A percentile compares a stretch with the other conserved stretches of the same genome.
Evolutionary conservation across 2,329 filamentous ascomycete genomes (phyloP).

Genomic region (Beauveria sp.): DNA sequence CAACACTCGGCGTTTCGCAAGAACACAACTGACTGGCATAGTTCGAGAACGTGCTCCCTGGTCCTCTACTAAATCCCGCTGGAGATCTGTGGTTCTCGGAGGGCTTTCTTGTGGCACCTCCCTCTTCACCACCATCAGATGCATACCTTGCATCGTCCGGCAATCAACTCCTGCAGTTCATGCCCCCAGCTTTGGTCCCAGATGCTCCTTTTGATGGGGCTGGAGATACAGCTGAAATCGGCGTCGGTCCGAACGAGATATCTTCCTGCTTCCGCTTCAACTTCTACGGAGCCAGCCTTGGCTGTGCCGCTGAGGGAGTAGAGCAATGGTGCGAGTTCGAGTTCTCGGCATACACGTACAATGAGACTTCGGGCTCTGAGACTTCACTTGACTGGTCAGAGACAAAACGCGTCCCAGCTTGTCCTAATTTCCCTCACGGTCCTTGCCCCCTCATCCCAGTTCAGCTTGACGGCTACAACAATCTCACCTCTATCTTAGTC

Average conservation of each 20-base stretch:
- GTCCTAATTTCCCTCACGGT: conserved; percentile 24
- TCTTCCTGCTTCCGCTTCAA: conserved; percentile 32
- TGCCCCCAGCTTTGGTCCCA: conserved; percentile 27
- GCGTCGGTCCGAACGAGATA: conserved; percentile 29
- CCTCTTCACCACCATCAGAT: conserved; percentile 23
- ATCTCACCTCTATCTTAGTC: conserved; percentile 32
- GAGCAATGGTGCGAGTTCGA: conserved; percentile 35
- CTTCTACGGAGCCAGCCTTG: conserved; percentile 30
- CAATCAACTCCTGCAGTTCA: conserved; percentile 31
- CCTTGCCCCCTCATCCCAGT: conserved; percentile 28
- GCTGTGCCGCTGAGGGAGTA: conserved; percentile 27
- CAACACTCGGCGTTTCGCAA: not conserved
- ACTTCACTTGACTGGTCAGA: conserved; percentile 33
- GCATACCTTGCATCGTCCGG: conserved; percentile 31
- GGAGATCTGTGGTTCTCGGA: conserved; percentile 35
- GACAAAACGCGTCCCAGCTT: conserved; percentile 30
- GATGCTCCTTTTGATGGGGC: conserved; percentile 17
- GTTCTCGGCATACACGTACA: conserved; percentile 33
- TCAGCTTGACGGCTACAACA: conserved; percentile 29
- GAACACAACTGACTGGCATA: conserved; percentile 14
- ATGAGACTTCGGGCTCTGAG: conserved; percentile 24
- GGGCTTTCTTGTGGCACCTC: conserved; percentile 31
- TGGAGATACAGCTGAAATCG: conserved; percentile 31
- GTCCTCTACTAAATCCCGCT: conserved; percentile 32
- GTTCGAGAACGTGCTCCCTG: conserved; percentile 30